Evolutionary conservation across 371 early-diverging fungal genomes (phyloP), one percentile per base, ranked within the genome.

Genomic region (Dentiscutata heterogama): DNA sequence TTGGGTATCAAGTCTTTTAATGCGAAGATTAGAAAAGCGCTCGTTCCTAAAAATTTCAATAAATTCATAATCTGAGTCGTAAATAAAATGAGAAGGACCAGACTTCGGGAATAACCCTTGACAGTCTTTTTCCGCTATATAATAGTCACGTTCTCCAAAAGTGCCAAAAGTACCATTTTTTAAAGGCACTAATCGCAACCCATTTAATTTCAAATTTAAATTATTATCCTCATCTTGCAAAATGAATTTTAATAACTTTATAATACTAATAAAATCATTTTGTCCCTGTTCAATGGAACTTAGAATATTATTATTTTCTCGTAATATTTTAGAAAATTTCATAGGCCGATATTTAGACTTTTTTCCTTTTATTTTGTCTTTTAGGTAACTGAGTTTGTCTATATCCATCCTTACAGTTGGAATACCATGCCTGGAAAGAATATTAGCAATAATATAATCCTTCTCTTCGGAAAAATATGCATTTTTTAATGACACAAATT

Each of bases 401-500:
- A 51, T 42, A 22, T 18, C 22, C 46, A 50, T 72, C 50, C 5
- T 72, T 8, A 72, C 46, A 27, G 50, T 29, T 25, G 29, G n/a
- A 51, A 51, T 22, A 25, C 27, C 27, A 4, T 39, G 13, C 14
- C 25, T 50, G 14, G 10, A 16, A 29, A 72, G 39, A 53, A 72
- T 11, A 72, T 72, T 13, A 18, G 25, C 46, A 53, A 72, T 51
- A 42, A 50, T 51, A 11, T 2, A 3, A 50, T 51, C 29, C 14
- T 46, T 51, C 10, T 16, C 13, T n/a, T 72, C 51, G 25, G 6
- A 2, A 25, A 72, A 35, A 50, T 27, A 50, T 20, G 50, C 46
- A 14, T 72, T 51, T 51, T 25, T 72, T 16, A 72, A 25, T 72
- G 51, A 22, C 25, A 72, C 2, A 72, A 72, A 72, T 53, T 53